These are phyloP conservation scores for Ogataea nakhonphanomensis DNA, from an alignment of 805 yeast genomes.

Conservation along the genomic window DNA sequence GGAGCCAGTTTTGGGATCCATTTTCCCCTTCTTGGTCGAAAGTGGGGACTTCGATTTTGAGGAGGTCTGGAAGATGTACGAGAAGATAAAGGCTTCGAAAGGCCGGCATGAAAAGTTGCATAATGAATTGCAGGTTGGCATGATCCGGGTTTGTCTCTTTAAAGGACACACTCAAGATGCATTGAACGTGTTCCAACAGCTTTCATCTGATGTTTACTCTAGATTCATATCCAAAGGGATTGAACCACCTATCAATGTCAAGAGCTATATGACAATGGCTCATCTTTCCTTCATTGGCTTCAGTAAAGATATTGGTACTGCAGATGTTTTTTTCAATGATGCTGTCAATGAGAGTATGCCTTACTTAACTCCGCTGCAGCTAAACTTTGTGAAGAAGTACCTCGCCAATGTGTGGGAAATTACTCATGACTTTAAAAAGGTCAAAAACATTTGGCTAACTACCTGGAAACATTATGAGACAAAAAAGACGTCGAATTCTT, in stretches of 20 bases:
- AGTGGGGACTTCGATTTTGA: slow-evolving; percentile 57
- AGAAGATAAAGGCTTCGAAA: slow-evolving; percentile 34
- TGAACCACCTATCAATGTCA: slow-evolving; percentile 38
- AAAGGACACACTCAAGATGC: slow-evolving; percentile 67
- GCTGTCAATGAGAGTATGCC: slow-evolving; percentile 71
- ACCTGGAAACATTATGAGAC: slow-evolving; percentile 56
- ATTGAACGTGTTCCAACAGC: slow-evolving; percentile 55
- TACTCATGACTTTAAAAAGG: slow-evolving; percentile 54
- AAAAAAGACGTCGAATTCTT: slow-evolving; percentile 51
- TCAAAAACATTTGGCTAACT: slow-evolving; percentile 59
- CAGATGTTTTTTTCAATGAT: slow-evolving; percentile 70
- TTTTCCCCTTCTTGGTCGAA: slow-evolving; percentile 63
- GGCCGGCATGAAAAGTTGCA: slow-evolving; percentile 31
- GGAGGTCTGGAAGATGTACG: slow-evolving; percentile 57
- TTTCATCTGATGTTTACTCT: slow-evolving; percentile 50
- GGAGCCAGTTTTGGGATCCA: slow-evolving; percentile 64
- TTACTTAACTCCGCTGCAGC: slow-evolving; percentile 65
- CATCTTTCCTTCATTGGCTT: slow-evolving; percentile 77
- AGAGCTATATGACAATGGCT: slow-evolving; percentile 61
- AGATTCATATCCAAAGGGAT: slow-evolving; percentile 28
- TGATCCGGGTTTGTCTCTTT: slow-evolving; percentile 68
- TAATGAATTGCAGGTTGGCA: slow-evolving; percentile 58
- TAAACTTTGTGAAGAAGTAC: slow-evolving; percentile 66
- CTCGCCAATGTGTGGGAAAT: slow-evolving; percentile 57
- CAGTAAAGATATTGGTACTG: slow-evolving; percentile 67